Percentiles rank a stretch among this genome's conserved stretches.
phyloP scores from a whole-genome alignment of 306 rosid genomes.

The Cyclanthera cordifolia region DNA sequence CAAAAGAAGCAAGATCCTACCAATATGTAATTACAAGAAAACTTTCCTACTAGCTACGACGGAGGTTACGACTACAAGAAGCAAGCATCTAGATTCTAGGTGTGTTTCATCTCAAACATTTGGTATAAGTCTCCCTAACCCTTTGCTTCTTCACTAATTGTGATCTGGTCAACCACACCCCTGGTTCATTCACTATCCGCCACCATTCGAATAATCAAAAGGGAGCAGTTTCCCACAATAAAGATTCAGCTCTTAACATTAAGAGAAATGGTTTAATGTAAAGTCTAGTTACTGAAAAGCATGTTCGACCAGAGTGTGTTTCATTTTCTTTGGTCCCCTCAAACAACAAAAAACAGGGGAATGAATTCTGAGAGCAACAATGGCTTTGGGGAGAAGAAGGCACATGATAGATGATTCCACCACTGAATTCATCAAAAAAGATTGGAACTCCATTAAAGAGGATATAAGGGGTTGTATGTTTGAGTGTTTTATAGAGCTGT shows the following conservation, averaged over 20 bases:
- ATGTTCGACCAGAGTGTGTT: not conserved
- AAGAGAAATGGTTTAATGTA: not conserved
- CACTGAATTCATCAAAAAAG: not conserved
- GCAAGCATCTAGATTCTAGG: not conserved
- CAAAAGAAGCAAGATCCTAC: no score
- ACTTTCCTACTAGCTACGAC: no score
- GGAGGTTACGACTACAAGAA: no score
- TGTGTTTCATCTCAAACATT: not conserved
- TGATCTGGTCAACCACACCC: no score
- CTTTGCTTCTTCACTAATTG: not conserved
- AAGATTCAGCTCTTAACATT: not conserved
- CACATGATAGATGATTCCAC: not conserved
- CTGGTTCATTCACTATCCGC: no score
- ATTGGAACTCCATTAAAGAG: not conserved
- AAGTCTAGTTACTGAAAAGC: not conserved
- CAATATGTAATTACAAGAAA: no score
- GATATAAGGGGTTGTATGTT: no score
- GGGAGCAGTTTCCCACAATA: not conserved
- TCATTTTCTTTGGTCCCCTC: not conserved
- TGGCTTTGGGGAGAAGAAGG: not conserved
- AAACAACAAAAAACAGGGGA: not conserved
- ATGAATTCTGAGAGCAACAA: not conserved
- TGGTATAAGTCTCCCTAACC: not conserved
- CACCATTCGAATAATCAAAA: no score
- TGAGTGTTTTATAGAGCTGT: no score